These are phyloP conservation scores for Prunella vulgaris DNA, from an alignment of 257 asterid genomes.

Conservation along the genomic window DNA sequence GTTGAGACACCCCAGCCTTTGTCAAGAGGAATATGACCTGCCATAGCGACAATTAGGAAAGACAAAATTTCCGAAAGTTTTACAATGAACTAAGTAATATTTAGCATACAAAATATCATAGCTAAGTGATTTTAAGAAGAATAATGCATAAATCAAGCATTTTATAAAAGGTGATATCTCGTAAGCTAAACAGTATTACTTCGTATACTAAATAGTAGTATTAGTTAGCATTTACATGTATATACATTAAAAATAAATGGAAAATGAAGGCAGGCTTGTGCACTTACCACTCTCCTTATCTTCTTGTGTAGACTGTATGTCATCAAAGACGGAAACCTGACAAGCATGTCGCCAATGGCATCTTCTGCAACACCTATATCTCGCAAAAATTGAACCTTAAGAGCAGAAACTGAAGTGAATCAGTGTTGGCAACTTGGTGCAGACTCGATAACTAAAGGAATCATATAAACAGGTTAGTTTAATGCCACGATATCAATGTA, in stretches of 20 bases:
- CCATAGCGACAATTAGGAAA: neutral
- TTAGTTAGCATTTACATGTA: neutral
- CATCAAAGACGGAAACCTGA: slow-evolving; percentile 72
- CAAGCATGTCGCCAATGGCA: slow-evolving; percentile 61
- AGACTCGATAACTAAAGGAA: neutral
- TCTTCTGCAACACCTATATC: slow-evolving; percentile 80
- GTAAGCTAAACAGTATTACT: too few species aligned
- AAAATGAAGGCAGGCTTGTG: neutral
- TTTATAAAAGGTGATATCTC: too few species aligned
- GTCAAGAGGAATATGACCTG: slow-evolving; percentile 85
- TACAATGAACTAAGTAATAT: too few species aligned
- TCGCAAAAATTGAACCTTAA: slow-evolving; percentile 79
- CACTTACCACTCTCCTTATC: slow-evolving; percentile 81
- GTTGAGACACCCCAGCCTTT: slow-evolving; percentile 75
- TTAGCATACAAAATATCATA: too few species aligned
- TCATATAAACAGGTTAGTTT: neutral
- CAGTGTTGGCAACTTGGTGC: neutral
- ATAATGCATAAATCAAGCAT: too few species aligned
- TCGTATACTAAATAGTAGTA: neutral
- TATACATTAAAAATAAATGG: neutral
- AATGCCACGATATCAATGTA: neutral
- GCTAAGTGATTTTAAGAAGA: too few species aligned
- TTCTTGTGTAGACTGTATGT: slow-evolving; percentile 91
- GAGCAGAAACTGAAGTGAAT: neutral
- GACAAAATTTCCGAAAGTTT: neutral